These are phyloP conservation scores for Spergularia azorica DNA, from an alignment of 179 eudicot species.

Conservation along the genomic window DNA sequence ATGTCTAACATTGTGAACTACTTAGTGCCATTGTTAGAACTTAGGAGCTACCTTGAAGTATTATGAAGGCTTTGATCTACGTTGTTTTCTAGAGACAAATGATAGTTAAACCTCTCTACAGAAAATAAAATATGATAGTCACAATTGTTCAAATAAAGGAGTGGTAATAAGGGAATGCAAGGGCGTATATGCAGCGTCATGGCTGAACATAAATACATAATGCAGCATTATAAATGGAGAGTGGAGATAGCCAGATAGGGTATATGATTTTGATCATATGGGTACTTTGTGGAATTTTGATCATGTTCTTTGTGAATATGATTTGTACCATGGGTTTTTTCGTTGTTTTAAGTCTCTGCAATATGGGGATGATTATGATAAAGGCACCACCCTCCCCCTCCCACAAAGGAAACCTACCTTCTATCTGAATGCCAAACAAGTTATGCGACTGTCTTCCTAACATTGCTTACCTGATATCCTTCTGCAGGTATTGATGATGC, in stretches of 20 bases:
- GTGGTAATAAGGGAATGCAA: too few relatives aligned
- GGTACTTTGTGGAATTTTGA: neutral
- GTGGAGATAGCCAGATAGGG: neutral
- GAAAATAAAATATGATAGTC: too few relatives aligned
- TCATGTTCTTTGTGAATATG: neutral
- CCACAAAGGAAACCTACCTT: neutral
- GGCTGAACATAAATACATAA: too few relatives aligned
- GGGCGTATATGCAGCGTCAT: too few relatives aligned
- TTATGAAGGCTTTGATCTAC: too few relatives aligned
- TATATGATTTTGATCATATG: neutral
- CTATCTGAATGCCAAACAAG: neutral
- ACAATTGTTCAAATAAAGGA: too few relatives aligned
- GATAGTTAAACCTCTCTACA: too few relatives aligned
- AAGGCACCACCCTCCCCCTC: neutral
- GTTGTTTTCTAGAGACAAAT: too few relatives aligned
- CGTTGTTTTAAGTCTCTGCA: neutral
- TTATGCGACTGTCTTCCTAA: neutral
- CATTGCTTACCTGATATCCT: constrained; percentile 6
- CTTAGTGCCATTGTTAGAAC: neutral
- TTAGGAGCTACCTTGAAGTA: neutral
- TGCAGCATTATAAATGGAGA: too few relatives aligned
- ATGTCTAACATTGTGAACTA: neutral
- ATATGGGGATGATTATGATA: too few relatives aligned
- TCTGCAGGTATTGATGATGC: constrained; percentile 75
- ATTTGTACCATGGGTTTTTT: neutral